Conservation (phyloP, 495 filamentous ascomycete genomes). For the Lasiosphaeris hirsuta region DNA sequence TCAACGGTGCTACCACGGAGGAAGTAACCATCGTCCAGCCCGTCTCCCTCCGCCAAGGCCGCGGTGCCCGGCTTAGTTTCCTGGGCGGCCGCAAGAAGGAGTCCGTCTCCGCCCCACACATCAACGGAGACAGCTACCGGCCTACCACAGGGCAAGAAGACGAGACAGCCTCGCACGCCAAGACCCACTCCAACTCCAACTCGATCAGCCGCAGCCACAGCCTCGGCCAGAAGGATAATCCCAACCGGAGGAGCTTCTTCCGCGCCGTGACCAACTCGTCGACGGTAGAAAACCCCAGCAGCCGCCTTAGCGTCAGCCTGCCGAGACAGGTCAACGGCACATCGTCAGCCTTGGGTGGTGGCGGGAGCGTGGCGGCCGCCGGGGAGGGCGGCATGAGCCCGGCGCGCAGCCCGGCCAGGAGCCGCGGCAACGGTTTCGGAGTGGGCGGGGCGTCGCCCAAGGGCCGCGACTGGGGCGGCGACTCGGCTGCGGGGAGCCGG, state of each 20-base stretch:
- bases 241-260: conserved; percentile 34
- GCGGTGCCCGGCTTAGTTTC: conserved; percentile 48
- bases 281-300: conserved; percentile 20
- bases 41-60: conserved; percentile 37
- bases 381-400: no score
- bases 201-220: conserved; percentile 8
- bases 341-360: conserved; percentile 1
- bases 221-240: conserved; percentile 25
- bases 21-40: conserved; percentile 39
- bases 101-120: conserved; percentile 1
- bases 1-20: conserved; percentile 34
- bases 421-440: no score
- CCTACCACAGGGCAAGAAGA: conserved; percentile 19
- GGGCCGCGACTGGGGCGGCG: no score
- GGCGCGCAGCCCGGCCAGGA: no score
- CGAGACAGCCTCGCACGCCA: conserved; percentile 7
- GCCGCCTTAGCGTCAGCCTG: conserved; percentile 13
- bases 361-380: conserved; percentile 4
- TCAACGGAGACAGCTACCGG: conserved; percentile 8
- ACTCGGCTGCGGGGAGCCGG: no score
- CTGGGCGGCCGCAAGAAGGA: conserved; percentile 43
- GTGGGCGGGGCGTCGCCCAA: no score
- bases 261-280: conserved; percentile 13
- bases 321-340: conserved; percentile 25
- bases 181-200: background rate